phyloP scores from a whole-genome alignment of 2,329 filamentous ascomycete species.

The Aspergillus cejpii region DNA sequence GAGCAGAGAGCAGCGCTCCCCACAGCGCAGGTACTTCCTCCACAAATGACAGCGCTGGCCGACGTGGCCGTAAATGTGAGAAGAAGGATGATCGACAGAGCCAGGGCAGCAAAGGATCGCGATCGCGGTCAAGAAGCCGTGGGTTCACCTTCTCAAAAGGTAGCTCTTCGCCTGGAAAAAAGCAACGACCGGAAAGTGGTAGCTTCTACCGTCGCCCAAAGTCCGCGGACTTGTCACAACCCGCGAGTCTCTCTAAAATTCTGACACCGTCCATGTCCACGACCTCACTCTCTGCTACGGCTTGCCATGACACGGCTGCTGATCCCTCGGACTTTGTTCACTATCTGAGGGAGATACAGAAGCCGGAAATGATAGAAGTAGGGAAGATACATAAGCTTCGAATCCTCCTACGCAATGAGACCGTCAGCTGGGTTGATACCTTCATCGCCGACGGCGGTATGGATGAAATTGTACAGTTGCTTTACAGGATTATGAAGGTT shows the following conservation, averaged over 20 bases:
- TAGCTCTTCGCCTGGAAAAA: slow-evolving; percentile 66
- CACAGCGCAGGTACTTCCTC: slow-evolving; percentile 38
- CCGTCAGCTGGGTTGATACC: slow-evolving; percentile 86
- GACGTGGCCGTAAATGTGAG: slow-evolving; percentile 40
- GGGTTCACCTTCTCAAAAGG: slow-evolving; percentile 73
- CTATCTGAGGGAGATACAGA: slow-evolving; percentile 73
- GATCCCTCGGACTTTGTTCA: slow-evolving; percentile 76
- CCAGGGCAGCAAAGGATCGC: slow-evolving; percentile 42
- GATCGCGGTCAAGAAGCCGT: slow-evolving; percentile 56
- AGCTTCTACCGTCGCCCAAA: slow-evolving; percentile 63
- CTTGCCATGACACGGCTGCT: slow-evolving; percentile 66
- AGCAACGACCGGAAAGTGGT: slow-evolving; percentile 60
- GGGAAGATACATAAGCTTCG: slow-evolving; percentile 90
- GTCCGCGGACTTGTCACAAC: slow-evolving; percentile 62
- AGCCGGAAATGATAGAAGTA: slow-evolving; percentile 81
- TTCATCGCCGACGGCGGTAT: slow-evolving; percentile 88
- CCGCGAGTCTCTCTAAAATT: slow-evolving; percentile 50
- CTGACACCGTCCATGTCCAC: slow-evolving; percentile 51
- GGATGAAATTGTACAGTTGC: slow-evolving; percentile 77
- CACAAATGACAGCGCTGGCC: slow-evolving; percentile 24
- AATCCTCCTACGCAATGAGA: slow-evolving; percentile 84
- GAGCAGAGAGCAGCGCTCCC: slow-evolving; percentile 56
- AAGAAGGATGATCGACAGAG: slow-evolving; percentile 35
- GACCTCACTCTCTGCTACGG: slow-evolving; percentile 51
- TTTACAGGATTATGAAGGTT: slow-evolving; percentile 88